phyloP scores from a whole-genome alignment of 331 rosid genomes.

The Saraca asoca region DNA sequence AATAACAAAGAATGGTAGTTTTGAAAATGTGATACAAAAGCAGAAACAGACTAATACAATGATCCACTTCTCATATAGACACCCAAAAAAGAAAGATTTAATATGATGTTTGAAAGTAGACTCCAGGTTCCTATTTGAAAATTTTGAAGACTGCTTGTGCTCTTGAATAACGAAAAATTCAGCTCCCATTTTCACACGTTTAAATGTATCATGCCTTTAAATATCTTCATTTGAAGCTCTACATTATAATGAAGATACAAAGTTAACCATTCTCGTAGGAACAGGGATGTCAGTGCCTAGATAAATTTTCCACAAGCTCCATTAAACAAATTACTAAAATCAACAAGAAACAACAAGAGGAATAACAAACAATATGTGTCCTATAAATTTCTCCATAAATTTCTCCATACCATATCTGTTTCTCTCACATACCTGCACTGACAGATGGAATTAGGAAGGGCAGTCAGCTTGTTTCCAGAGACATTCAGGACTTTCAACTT shows the following conservation, averaged over 20 bases:
- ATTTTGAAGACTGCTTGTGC: slow-evolving; percentile 1
- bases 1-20: background rate
- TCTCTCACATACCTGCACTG: slow-evolving; percentile 65
- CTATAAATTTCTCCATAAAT: background rate
- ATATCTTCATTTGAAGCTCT: slow-evolving; percentile 22
- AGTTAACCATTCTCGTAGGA: slow-evolving; percentile 27
- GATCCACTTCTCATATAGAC: slow-evolving; percentile 1
- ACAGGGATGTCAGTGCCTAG: background rate
- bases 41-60: background rate
- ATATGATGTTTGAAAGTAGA: too few species aligned
- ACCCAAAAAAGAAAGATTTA: background rate
- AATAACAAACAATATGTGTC: background rate
- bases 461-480: slow-evolving; percentile 66
- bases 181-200: slow-evolving; percentile 13
- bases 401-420: slow-evolving; percentile 7
- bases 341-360: background rate
- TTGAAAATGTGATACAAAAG: slow-evolving; percentile 5
- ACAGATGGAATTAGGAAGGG: slow-evolving; percentile 79
- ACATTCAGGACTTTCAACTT: slow-evolving; percentile 70
- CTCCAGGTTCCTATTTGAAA: background rate
- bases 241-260: slow-evolving; percentile 2
- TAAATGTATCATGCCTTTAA: background rate
- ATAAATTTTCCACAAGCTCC: slow-evolving; percentile 16
- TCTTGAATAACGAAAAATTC: background rate
- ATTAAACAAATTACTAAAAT: background rate